Conservation (phyloP, 306 rosid species). For the Parietaria judaica region DNA sequence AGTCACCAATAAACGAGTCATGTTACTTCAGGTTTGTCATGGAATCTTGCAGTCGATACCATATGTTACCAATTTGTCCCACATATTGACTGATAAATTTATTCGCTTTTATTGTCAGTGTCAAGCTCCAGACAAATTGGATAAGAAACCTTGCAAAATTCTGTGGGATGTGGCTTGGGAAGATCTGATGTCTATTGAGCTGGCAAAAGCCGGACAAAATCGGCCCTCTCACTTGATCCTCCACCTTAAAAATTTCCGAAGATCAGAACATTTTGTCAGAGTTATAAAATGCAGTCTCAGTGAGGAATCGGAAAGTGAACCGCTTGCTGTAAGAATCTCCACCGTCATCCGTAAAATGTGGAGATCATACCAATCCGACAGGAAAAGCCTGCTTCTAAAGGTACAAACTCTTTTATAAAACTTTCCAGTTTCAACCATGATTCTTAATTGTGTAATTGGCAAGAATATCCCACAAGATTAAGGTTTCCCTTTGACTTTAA, state of each 20-base stretch:
- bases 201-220: constrained; percentile 67
- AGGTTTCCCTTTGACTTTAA: no score
- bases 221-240: constrained; percentile 87
- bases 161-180: constrained; percentile 96
- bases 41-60: constrained; percentile 1
- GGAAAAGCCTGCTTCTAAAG: constrained; percentile 56
- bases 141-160: constrained; percentile 86
- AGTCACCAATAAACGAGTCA: constrained; percentile 86
- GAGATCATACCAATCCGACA: constrained; percentile 67
- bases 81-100: constrained; percentile 21
- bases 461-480: no score
- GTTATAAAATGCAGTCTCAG: constrained; percentile 58
- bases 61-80: constrained; percentile 15
- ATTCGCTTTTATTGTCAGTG: constrained; percentile 38
- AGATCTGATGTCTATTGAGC: constrained; percentile 83
- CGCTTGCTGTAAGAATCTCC: constrained; percentile 76
- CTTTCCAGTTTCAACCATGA: background rate
- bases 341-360: constrained; percentile 56
- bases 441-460: background rate
- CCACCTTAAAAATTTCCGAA: constrained; percentile 73
- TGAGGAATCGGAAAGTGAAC: constrained; percentile 60
- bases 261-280: constrained; percentile 71
- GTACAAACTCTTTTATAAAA: constrained; percentile 24
- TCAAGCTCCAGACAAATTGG: constrained; percentile 71
- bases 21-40: constrained; percentile 77